Conservation (phyloP, 1,284 basidiomycete genomes). For the Heterobasidion annosum region DNA sequence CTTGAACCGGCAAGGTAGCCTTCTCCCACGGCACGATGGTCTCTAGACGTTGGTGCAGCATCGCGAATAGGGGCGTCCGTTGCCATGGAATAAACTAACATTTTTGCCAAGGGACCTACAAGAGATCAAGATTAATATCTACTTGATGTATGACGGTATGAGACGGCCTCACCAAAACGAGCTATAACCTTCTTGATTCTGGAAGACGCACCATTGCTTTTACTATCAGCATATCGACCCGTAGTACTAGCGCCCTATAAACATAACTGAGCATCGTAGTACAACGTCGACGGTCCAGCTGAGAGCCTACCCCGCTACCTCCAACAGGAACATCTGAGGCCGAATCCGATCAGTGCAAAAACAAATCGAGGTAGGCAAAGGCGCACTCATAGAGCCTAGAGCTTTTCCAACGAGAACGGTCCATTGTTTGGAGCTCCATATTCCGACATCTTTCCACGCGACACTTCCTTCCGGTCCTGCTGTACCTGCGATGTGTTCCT, state of each 20-base stretch:
- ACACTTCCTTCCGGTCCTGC: slow-evolving; percentile 43
- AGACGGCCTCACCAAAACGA: slow-evolving; percentile 47
- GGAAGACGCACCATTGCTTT: slow-evolving; percentile 53
- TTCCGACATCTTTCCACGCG: slow-evolving; percentile 73
- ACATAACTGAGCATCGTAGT: slow-evolving; percentile 1
- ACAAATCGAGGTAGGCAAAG: slow-evolving; percentile 1
- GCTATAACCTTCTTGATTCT: slow-evolving; percentile 75
- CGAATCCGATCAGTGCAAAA: slow-evolving; percentile 7
- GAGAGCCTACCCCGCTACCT: slow-evolving; percentile 40
- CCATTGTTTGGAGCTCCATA: slow-evolving; percentile 87
- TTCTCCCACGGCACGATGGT: slow-evolving; percentile 17
- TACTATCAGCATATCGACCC: slow-evolving; percentile 58
- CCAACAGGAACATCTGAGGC: slow-evolving; percentile 68
- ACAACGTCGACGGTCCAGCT: not conserved
- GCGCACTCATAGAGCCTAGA: slow-evolving; percentile 80
- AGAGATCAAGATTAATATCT: no score
- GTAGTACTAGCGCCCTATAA: slow-evolving; percentile 54
- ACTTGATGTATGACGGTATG: no score
- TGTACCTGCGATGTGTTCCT: slow-evolving; percentile 66
- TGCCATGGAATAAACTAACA: slow-evolving; percentile 89
- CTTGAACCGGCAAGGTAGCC: slow-evolving; percentile 81
- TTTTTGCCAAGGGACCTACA: slow-evolving; percentile 72
- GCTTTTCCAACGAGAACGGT: slow-evolving; percentile 82
- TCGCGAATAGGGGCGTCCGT: slow-evolving; percentile 65
- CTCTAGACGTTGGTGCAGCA: slow-evolving; percentile 22